Base-by-base conservation (phyloP, 202 grass and related monocot genomes). In the Panicum virgatum region DNA sequence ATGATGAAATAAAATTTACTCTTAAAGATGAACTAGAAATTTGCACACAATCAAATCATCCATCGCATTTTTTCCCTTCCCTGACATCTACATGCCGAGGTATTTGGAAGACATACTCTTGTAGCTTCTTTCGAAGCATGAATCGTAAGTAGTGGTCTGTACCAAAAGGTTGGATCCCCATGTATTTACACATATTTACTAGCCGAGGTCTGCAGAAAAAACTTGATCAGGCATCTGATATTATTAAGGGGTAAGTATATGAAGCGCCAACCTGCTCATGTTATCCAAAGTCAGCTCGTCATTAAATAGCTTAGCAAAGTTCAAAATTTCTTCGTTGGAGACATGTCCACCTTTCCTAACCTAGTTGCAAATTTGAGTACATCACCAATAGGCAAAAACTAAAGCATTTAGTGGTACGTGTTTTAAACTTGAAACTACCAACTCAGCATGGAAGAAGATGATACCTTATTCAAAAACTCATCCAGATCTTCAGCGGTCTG, bases 121-220 rank as follows among this genome's bases (percentile, higher is more conserved):
- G 82, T 78, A 98, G 80, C 83, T 88, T 95, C 79, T 94, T 98
- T 5, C 90, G 86, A 88, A 98, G 92, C 96, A 98, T 98, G 83
- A 93, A 98, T 29, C 87, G 70, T 71, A 98, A 80, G 85, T 95
- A 98, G 88, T 98, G 89, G 54, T 98, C 96, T 76, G 92, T 95
- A 80, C 96, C 92, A 63, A 91, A 95, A 81, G 92, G 92, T 66
- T 94, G 85, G 40, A 95, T 98, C 70, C 96, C 92, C 92, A 98
- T 95, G 82, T 98, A 98, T 84, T 98, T 98, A 75, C 96, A 98
- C 96, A 98, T 98, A 84, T 98, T 98, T 22, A 98, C 89, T 71
- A 98, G 79, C 42, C 96, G 77, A 19, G 96, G 82, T 90, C 91
- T 98, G 90, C 73, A 94, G 53, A 44, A 29, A 52, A 59, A 89